Evolutionary conservation across 2,329 filamentous ascomycete species (phyloP), one percentile per base, ranked within the genome.

Genomic region (Pseudocercospora crystallina): DNA sequence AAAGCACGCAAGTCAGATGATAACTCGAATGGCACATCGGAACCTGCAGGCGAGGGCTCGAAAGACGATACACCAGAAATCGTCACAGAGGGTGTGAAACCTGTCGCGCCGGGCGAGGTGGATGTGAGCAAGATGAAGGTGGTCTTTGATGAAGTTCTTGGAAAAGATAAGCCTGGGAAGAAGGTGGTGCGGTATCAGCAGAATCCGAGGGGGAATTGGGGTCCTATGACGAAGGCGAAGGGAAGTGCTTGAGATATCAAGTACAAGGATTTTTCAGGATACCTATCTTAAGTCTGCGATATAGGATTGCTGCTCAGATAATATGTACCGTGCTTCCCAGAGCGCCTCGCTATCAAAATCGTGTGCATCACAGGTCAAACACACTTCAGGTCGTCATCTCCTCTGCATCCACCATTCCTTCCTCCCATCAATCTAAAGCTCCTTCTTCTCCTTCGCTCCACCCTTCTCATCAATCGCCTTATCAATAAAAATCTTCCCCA

Each of bases 201-300:
- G 54, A 97, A 97, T 67, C 94, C 94, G 39, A 78, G 86, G 53
- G 85, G 90, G 65, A 94, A 97, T 69, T 99, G 94, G 94, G 94
- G 94, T 0, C 94, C 94, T 1, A 83, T 95, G 82, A 67, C 69
- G 31, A 70, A 74, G 50, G 76, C 76, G 13, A 78, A 76, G 64
- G 64, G 63, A 2, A 61, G 54, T 49, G 60, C 49, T n/a, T 62
- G 49, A 49, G 40, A 32, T 37, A 4, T 3, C 3, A 26, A 26
- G 20, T 26, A 26, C 20, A 26, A 26, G 20, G 3, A 26, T 7
- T 26, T 3, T 26, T 26, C 20, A 7, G 20, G 20, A 26, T 26
- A 26, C 20, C 20, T 26, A 26, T 7, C 20, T 26, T 26, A 26
- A 7, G 20, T 4, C 20, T 7, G 20, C 20, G 20, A 26, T 26